Evolutionary conservation across 805 yeast species (phyloP), one percentile per base, ranked within the genome.

Genomic region (Ogataea neopini): DNA sequence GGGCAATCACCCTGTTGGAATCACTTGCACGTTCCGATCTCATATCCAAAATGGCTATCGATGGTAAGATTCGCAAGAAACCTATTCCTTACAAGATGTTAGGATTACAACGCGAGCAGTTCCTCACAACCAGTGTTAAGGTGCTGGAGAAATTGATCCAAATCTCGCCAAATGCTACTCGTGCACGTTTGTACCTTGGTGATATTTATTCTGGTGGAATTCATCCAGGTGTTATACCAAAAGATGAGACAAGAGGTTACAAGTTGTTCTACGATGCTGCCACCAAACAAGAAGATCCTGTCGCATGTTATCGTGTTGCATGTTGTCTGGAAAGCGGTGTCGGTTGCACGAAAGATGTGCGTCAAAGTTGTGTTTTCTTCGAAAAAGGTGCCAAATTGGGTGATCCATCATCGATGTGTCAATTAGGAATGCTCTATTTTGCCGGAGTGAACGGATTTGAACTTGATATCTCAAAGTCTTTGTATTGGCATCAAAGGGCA

Each of bases 251-350:
- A 34, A 77, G 77, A 55, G 90, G 91, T 2, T 81, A 79, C 56
- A 80, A 79, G 50, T 69, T 74, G 42, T 86, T 85, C 62, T 56
- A 66, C 25, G 78, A 76, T 49, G 84, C 89, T 0, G 85, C 88
- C 5, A 49, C 50, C 7, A 69, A 70, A 40, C 73, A 73, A 35
- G 75, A 77, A 17, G 83, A 83, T 57, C 72, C 81, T 0, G 77
- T 77, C 45, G 84, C 87, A 8, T 74, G 83, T 48, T 86, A 83
- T 66, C 68, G 92, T 41, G 76, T 82, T 1, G 94, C 86, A 0
- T 85, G 85, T 26, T 80, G 88, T 58, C 75, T 75, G 57, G 94
- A 87, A 61, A 70, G 84, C 61, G 84, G 88, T 14, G 73, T 78
- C 49, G 85, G 86, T 1, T 68, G 76, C 20, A 56, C 67, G 45